Base-by-base conservation (phyloP, 441 rosid genomes). In the Euphorbia schlechtendalii region DNA sequence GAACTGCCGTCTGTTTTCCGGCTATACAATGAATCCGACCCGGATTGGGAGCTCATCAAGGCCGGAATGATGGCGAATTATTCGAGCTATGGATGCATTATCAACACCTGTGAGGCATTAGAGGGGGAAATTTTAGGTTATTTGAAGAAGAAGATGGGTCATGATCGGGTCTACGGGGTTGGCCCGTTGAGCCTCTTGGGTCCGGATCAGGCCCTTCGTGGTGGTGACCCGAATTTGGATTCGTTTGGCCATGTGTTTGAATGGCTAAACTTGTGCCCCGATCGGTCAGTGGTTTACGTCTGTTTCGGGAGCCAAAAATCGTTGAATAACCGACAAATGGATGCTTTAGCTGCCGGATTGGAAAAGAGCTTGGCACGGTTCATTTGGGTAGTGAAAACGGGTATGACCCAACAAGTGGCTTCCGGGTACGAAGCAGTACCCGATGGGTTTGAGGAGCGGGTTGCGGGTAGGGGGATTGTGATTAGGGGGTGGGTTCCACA, bases 401-500 rank as follows among this genome's bases (percentile, higher is more conserved):
- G 70, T 4, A 46, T 73, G 0, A 45, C 64, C 55, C 57, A 17
- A 27, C 69, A 71, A 40, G 59, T 21, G 8, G 71, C 65, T 0
- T 56, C 61, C 22, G 75, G 78, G n/a, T 58, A 27, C 3, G 82
- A 78, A 3, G 25, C 38, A 14, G 45, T 83, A 40, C 86, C 81
- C 2, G 73, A 71, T 0, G 80, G 80, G 65, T 79, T 79, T 11
- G 82, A 79, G 69, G 81, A 73, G 28, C 76, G 82, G 43, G 76
- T 77, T 0, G 63, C 48, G 0, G 76, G 75, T 11, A 62, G 71
- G 43, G 92, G 92, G 0, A 9, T 64, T 48, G 58, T 86, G 4
- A 43, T 79, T 1, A 68, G 61, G 21, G 89, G 80, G 2, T 86
- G 87, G 92, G 86, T 68, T n/a, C 85, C 85, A 3, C 92, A 86